Conservation (phyloP, 345 rosid genomes). For the Combretum micranthum region DNA sequence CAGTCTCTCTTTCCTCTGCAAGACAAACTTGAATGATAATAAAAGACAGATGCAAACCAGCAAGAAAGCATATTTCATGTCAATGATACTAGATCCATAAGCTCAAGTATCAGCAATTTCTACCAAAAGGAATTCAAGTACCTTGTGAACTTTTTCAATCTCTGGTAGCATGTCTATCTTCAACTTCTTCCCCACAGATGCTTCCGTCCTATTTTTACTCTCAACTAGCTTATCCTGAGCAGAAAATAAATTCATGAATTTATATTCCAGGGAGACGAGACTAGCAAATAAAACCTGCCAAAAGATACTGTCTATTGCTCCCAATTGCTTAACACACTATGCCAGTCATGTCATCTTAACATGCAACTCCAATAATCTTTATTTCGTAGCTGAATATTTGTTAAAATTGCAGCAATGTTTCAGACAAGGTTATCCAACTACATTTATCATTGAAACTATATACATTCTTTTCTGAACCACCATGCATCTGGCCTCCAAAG, state of each 20-base stretch:
- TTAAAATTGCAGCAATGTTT: too few species aligned
- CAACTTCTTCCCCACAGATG: slow-evolving; percentile 82
- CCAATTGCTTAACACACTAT: neutral
- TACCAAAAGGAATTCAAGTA: slow-evolving; percentile 17
- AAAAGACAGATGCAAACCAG: slow-evolving; percentile 1
- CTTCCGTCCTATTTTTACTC: slow-evolving; percentile 88
- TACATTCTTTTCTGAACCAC: too few species aligned
- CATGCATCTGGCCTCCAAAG: too few species aligned
- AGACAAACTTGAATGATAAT: neutral
- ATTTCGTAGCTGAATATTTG: too few species aligned
- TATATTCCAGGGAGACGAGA: neutral
- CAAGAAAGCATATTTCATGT: neutral
- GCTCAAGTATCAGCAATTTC: neutral
- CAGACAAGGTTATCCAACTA: too few species aligned
- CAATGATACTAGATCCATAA: neutral
- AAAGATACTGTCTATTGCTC: neutral
- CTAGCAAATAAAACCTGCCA: neutral
- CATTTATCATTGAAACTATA: too few species aligned
- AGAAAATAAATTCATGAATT: slow-evolving; percentile 10
- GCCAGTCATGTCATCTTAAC: too few species aligned
- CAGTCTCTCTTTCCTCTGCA: slow-evolving; percentile 75
- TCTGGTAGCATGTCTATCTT: slow-evolving; percentile 92
- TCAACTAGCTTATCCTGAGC: slow-evolving; percentile 77
- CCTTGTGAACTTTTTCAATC: slow-evolving; percentile 96
- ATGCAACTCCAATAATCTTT: too few species aligned